These are phyloP conservation scores for Cladosporium sp. DNA, from an alignment of 2,329 filamentous ascomycete species.

Conservation along the genomic window DNA sequence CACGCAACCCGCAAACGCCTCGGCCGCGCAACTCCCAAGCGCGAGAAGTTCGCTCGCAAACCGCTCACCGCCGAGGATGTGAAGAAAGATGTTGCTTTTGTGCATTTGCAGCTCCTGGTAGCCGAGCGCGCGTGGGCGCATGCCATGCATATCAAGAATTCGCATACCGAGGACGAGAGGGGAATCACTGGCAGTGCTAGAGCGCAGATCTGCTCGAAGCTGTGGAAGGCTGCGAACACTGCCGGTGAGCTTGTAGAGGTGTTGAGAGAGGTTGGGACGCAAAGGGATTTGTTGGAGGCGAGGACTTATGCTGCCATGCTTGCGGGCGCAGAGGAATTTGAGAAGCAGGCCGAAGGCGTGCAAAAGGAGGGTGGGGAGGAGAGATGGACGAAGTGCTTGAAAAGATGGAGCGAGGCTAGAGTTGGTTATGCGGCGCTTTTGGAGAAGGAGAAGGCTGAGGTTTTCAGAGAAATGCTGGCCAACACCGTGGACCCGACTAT, in stretches of 20 bases:
- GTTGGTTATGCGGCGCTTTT: slow-evolving; percentile 78
- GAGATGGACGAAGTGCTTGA: slow-evolving; percentile 70
- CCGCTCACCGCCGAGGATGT: slow-evolving; percentile 71
- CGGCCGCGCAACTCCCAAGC: slow-evolving; percentile 75
- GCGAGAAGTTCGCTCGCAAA: slow-evolving; percentile 76
- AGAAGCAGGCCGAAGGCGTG: slow-evolving; percentile 61
- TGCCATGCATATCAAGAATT: slow-evolving; percentile 88
- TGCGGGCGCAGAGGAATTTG: slow-evolving; percentile 72
- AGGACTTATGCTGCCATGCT: slow-evolving; percentile 76
- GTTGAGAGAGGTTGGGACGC: slow-evolving; percentile 57
- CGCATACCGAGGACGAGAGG: slow-evolving; percentile 73
- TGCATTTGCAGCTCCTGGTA: slow-evolving; percentile 73
- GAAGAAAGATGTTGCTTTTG: slow-evolving; percentile 69
- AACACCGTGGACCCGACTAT: slow-evolving; percentile 89
- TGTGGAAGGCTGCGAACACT: slow-evolving; percentile 70
- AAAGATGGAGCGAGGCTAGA: slow-evolving; percentile 68
- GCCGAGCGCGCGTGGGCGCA: slow-evolving; percentile 92
- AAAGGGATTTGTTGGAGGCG: slow-evolving; percentile 75
- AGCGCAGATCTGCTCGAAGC: slow-evolving; percentile 81
- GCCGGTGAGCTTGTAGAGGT: slow-evolving; percentile 64
- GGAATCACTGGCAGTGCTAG: slow-evolving; percentile 74
- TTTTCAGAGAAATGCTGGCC: slow-evolving; percentile 79
- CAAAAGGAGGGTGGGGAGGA: slow-evolving; percentile 32
- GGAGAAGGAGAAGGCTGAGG: slow-evolving; percentile 62
- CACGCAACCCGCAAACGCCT: slow-evolving; percentile 81